Evolutionary conservation across 805 yeast species (phyloP).

Genomic region (Candida vartiovaarae): DNA sequence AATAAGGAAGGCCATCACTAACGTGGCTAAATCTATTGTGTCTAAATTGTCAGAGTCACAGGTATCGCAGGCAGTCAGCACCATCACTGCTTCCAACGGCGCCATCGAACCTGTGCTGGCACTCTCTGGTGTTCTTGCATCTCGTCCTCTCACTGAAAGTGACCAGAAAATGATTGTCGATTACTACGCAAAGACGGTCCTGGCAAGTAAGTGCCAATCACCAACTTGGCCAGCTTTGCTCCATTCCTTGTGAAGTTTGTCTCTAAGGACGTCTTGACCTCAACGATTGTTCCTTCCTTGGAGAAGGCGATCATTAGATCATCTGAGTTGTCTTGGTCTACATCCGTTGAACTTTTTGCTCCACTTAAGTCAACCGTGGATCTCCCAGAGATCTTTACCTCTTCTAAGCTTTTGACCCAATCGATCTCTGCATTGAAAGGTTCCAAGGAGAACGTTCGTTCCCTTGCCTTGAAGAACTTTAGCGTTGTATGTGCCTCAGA

Average conservation of each 20-base stretch:
- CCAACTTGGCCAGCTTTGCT: slow-evolving; percentile 33
- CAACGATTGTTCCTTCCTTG: slow-evolving; percentile 46
- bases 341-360: slow-evolving; percentile 45
- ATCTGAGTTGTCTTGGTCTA: slow-evolving; percentile 59
- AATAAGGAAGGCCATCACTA: slow-evolving; percentile 29
- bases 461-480: slow-evolving; percentile 14
- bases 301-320: slow-evolving; percentile 75
- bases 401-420: slow-evolving; percentile 44
- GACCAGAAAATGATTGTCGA: slow-evolving; percentile 19
- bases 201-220: slow-evolving; percentile 38
- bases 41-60: slow-evolving; percentile 18
- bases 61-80: slow-evolving; percentile 8
- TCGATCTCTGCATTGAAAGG: slow-evolving; percentile 56
- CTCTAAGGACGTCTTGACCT: slow-evolving; percentile 30
- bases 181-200: slow-evolving; percentile 31
- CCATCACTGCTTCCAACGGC: slow-evolving; percentile 18
- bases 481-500: slow-evolving; percentile 30
- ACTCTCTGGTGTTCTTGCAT: slow-evolving; percentile 31
- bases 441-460: slow-evolving; percentile 59
- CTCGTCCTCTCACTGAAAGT: slow-evolving; percentile 16
- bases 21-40: slow-evolving; percentile 23
- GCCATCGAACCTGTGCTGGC: slow-evolving; percentile 30
- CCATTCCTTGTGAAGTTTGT: slow-evolving; percentile 39
- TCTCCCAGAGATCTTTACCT: slow-evolving; percentile 32
- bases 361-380: slow-evolving; percentile 30